These are phyloP conservation scores for Xanthoconium separans DNA, from an alignment of 1,284 basidiomycete species.

Conservation along the genomic window DNA sequence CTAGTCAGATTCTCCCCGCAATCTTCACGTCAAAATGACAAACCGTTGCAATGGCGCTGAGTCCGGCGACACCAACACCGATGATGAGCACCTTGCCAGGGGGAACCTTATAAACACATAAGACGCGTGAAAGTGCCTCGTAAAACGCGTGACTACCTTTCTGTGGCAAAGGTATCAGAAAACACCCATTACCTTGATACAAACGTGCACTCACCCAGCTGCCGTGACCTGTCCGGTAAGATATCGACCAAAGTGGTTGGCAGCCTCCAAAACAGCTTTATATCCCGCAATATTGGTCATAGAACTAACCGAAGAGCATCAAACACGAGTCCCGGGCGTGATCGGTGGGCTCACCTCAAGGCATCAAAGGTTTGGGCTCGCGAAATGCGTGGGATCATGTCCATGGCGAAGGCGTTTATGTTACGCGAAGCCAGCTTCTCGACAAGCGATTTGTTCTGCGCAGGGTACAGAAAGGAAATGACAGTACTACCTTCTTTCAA, in stretches of 20 bases:
- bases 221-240: conserved; percentile 87
- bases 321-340: neutral
- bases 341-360: conserved; percentile 52
- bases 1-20: neutral
- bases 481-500: conserved; percentile 73
- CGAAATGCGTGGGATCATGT: conserved; percentile 85
- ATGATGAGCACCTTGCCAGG: conserved; percentile 85
- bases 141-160: conserved; percentile 24
- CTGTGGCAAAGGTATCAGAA: conserved; percentile 7
- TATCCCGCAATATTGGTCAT: conserved; percentile 90
- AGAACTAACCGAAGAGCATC: conserved; percentile 48
- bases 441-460: conserved; percentile 73
- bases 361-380: conserved; percentile 86
- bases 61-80: conserved; percentile 82
- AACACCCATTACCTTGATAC: conserved; percentile 3
- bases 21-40: conserved; percentile 18
- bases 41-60: conserved; percentile 82
- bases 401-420: conserved; percentile 73
- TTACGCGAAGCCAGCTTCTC: conserved; percentile 62
- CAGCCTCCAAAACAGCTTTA: conserved; percentile 84
- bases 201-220: conserved; percentile 58
- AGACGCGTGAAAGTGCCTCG: conserved; percentile 14
- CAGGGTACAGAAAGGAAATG: conserved; percentile 82
- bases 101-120: conserved; percentile 56
- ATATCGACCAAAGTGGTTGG: conserved; percentile 84